These are phyloP conservation scores for Arthrobotrys sinensis DNA, from an alignment of 2,329 filamentous ascomycete genomes.

Conservation along the genomic window DNA sequence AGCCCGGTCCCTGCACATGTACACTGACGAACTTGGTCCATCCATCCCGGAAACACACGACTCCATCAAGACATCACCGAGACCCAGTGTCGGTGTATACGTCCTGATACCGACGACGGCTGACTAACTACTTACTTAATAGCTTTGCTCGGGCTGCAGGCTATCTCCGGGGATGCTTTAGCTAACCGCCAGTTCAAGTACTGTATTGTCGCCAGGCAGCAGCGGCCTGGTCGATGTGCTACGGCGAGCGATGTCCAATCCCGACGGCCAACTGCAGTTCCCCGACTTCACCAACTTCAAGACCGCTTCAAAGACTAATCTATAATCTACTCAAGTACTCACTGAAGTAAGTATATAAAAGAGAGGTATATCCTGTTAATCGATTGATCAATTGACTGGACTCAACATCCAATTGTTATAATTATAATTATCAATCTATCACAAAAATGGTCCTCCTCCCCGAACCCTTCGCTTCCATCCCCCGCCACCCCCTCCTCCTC, in stretches of 20 bases:
- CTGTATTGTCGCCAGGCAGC: conserved; percentile 21
- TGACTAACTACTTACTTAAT: too few relatives aligned
- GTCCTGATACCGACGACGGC: too few relatives aligned
- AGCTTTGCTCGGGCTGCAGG: too few relatives aligned
- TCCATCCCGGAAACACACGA: neutral
- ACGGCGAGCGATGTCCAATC: neutral
- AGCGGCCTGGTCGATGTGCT: conserved; percentile 11
- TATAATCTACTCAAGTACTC: too few relatives aligned
- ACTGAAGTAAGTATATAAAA: neutral
- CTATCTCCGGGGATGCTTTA: too few relatives aligned
- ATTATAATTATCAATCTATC: conserved; percentile 52
- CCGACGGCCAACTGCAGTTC: conserved; percentile 35
- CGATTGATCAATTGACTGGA: neutral
- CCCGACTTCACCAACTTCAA: neutral
- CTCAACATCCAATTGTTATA: conserved; percentile 27
- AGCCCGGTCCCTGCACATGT: neutral
- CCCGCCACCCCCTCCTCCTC: conserved; percentile 73
- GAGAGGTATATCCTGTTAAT: neutral
- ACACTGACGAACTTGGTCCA: too few relatives aligned
- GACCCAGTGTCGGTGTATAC: too few relatives aligned
- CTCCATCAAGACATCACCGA: neutral
- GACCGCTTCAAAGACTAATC: neutral
- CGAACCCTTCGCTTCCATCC: conserved; percentile 76
- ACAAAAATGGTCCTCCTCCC: conserved; percentile 70
- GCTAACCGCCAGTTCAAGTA: too few relatives aligned